phyloP scores from a whole-genome alignment of 2,329 filamentous ascomycete species.

The Cladophialophora carrionii region DNA sequence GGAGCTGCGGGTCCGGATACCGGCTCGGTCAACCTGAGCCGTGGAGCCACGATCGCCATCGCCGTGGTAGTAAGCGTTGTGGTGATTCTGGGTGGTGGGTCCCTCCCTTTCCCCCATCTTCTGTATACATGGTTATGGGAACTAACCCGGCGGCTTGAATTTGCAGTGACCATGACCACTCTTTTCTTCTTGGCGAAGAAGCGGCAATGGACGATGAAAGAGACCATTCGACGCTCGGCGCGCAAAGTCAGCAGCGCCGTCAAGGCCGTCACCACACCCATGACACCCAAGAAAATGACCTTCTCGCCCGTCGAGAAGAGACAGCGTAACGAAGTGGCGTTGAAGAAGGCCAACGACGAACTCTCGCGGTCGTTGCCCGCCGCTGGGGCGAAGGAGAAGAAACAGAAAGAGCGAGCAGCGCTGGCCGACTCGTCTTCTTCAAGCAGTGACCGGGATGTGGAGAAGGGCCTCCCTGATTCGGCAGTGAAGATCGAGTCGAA shows the following conservation, averaged over 20 bases:
- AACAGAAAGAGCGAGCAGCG: background rate
- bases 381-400: slow-evolving; percentile 2
- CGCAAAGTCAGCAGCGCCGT: slow-evolving; percentile 43
- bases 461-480: slow-evolving; percentile 24
- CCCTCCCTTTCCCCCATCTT: background rate
- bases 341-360: slow-evolving; percentile 21
- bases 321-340: slow-evolving; percentile 9
- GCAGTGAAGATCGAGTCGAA: slow-evolving; percentile 19
- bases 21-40: slow-evolving; percentile 66
- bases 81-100: slow-evolving; percentile 70
- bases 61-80: slow-evolving; percentile 71
- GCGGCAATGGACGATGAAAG: slow-evolving; percentile 77
- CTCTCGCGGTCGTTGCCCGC: background rate
- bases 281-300: slow-evolving; percentile 36
- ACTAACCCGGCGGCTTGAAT: slow-evolving; percentile 5
- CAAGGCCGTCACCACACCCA: slow-evolving; percentile 38
- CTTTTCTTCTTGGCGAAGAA: slow-evolving; percentile 84
- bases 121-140: background rate
- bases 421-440: slow-evolving; percentile 14
- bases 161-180: slow-evolving; percentile 48
- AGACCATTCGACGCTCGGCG: slow-evolving; percentile 70
- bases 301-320: slow-evolving; percentile 28
- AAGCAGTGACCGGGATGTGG: slow-evolving; percentile 15
- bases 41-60: slow-evolving; percentile 72
- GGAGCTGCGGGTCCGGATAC: slow-evolving; percentile 68